Conservation (phyloP, 2,329 filamentous ascomycete genomes). For the Sordariomycetes sp. region DNA sequence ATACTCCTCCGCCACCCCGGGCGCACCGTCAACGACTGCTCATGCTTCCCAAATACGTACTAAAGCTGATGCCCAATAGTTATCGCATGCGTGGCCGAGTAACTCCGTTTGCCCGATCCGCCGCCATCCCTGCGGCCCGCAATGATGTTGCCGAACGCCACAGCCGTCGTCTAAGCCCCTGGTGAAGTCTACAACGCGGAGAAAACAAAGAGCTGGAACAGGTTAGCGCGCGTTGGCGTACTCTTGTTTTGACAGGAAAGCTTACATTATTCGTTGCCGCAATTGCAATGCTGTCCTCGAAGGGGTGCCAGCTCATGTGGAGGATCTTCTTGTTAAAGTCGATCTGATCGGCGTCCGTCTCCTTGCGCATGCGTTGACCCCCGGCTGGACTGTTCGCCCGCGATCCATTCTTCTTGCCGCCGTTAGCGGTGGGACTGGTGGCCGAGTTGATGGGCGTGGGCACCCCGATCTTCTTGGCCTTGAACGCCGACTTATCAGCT, state of each 20-base stretch:
- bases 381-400: slow-evolving; percentile 81
- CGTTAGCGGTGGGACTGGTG: slow-evolving; percentile 59
- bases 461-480: slow-evolving; percentile 98
- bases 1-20: no score
- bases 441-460: slow-evolving; percentile 90
- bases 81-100: no score
- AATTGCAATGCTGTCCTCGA: slow-evolving; percentile 98
- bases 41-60: no score
- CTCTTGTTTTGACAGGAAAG: slow-evolving; percentile 10
- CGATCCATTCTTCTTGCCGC: slow-evolving; percentile 78
- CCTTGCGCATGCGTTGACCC: slow-evolving; percentile 90
- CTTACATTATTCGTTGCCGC: slow-evolving; percentile 98
- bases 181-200: slow-evolving; percentile 53
- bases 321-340: slow-evolving; percentile 99
- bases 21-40: no score
- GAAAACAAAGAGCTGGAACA: slow-evolving; percentile 62
- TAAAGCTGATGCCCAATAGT: no score
- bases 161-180: not conserved
- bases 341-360: slow-evolving; percentile 98
- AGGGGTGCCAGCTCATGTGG: slow-evolving; percentile 99
- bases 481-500: slow-evolving; percentile 98
- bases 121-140: not conserved
- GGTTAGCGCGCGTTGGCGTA: not conserved
- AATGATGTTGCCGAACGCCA: not conserved
- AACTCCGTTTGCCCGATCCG: no score